Conservation (phyloP, 345 rosid species). For the Bretschneidera sinensis region DNA sequence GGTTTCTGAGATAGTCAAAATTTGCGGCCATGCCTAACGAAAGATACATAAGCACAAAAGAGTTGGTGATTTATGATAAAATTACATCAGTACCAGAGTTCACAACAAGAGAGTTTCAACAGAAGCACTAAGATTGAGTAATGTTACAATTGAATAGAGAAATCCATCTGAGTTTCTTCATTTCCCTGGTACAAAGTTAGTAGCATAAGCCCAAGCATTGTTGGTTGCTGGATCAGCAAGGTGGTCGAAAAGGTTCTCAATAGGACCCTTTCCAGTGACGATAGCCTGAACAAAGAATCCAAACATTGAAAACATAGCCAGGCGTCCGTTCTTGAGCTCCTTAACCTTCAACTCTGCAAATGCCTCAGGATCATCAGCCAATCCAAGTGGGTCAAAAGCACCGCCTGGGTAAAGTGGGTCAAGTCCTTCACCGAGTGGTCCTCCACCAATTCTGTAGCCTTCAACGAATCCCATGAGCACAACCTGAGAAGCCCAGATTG, state of each 20-base stretch:
- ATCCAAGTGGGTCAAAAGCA: slow-evolving; percentile 81
- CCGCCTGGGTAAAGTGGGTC: slow-evolving; percentile 98
- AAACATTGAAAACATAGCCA: slow-evolving; percentile 94
- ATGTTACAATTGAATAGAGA: slow-evolving; percentile 3
- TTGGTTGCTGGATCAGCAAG: slow-evolving; percentile 83
- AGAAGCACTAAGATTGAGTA: slow-evolving; percentile 1
- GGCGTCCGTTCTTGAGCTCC: slow-evolving; percentile 90
- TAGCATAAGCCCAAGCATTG: slow-evolving; percentile 97
- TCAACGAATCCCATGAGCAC: slow-evolving; percentile 95
- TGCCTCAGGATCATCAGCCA: slow-evolving; percentile 95
- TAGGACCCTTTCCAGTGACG: slow-evolving; percentile 92
- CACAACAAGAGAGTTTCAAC: slow-evolving; percentile 6
- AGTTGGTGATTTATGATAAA: not conserved
- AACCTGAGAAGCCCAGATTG: slow-evolving; percentile 90
- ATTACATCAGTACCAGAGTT: slow-evolving; percentile 5
- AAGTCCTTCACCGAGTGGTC: slow-evolving; percentile 92
- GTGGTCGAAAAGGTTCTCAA: slow-evolving; percentile 86
- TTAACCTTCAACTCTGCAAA: slow-evolving; percentile 93
- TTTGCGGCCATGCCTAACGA: too few species aligned
- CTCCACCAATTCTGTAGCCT: slow-evolving; percentile 96
- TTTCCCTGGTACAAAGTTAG: slow-evolving; percentile 96
- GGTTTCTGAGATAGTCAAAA: not conserved
- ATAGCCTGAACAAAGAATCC: slow-evolving; percentile 96
- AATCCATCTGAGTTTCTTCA: slow-evolving; percentile 24
- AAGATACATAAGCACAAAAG: slow-evolving; percentile 1